Percentiles rank a stretch among this genome's conserved stretches.
Conservation (phyloP, 2,329 filamentous ascomycete species). For the Neurospora crassa region DNA sequence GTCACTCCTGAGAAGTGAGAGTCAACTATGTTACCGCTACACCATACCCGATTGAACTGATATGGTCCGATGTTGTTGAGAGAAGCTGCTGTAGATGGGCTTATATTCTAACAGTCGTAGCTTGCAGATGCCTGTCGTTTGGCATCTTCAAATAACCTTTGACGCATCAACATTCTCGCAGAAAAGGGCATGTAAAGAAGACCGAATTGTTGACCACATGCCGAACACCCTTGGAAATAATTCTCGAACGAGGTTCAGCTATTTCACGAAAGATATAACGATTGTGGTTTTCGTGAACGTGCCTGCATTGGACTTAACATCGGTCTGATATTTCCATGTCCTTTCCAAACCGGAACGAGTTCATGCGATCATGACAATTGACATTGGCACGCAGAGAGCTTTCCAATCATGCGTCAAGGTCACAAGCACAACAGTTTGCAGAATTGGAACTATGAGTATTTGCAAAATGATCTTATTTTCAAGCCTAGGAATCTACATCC, state of each 20-base stretch:
- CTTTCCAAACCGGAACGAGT: not conserved
- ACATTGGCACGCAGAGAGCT: not conserved
- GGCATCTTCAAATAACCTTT: not conserved
- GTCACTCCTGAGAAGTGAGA: no score
- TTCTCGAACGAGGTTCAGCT: not conserved
- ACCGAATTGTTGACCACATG: not conserved
- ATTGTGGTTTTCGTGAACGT: not conserved
- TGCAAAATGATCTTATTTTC: not conserved
- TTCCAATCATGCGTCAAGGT: not conserved
- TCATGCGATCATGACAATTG: not conserved
- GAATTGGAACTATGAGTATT: not conserved
- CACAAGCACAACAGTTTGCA: not conserved
- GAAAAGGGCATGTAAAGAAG: not conserved
- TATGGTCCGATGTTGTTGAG: not conserved
- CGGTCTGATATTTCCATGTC: not conserved
- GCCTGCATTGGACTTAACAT: not conserved
- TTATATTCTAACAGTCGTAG: not conserved
- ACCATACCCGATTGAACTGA: not conserved
- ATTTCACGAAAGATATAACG: not conserved
- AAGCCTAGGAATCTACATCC: not conserved
- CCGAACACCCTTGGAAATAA: not conserved
- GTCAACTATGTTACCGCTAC: no score
- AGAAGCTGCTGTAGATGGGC: accelerated
- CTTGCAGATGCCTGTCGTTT: no score
- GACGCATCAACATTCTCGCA: not conserved